A percentile compares a stretch with the other conserved stretches of the same genome.
phyloP scores from a whole-genome alignment of 306 rosid species.

The Glycine latifolia region DNA sequence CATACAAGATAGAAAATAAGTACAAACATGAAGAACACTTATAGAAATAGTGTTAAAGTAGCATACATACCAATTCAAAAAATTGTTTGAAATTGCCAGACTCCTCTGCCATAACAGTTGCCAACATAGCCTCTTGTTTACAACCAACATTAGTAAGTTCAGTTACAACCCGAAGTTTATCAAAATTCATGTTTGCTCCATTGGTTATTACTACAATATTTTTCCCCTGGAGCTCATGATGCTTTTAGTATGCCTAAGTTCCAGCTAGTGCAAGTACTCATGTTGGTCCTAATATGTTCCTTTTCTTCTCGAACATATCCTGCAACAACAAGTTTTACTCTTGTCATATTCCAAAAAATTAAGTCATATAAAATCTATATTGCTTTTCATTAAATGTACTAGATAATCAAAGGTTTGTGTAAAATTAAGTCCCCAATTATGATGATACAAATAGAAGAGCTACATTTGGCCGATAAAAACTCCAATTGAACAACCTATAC shows the following conservation, averaged over 20 bases:
- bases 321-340: slow-evolving; percentile 52
- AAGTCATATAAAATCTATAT: background rate
- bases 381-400: slow-evolving; percentile 15
- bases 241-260: slow-evolving; percentile 97
- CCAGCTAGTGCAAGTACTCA: slow-evolving; percentile 98
- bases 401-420: slow-evolving; percentile 11
- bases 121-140: slow-evolving; percentile 88
- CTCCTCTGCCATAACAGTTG: slow-evolving; percentile 78
- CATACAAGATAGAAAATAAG: slow-evolving; percentile 42
- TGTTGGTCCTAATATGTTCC: slow-evolving; percentile 95
- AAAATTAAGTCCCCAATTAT: background rate
- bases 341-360: slow-evolving; percentile 7
- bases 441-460: background rate
- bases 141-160: slow-evolving; percentile 97
- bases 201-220: slow-evolving; percentile 86
- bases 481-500: background rate
- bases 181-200: slow-evolving; percentile 98
- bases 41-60: slow-evolving; percentile 17
- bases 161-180: slow-evolving; percentile 85
- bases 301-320: slow-evolving; percentile 98
- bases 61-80: slow-evolving; percentile 75
- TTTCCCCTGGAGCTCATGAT: slow-evolving; percentile 82
- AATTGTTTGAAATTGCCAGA: slow-evolving; percentile 87
- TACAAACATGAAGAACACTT: slow-evolving; percentile 32
- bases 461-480: slow-evolving; percentile 11